These are phyloP conservation scores for Xylariaceae sp. DNA, from an alignment of 2,329 filamentous ascomycete species.

Conservation along the genomic window DNA sequence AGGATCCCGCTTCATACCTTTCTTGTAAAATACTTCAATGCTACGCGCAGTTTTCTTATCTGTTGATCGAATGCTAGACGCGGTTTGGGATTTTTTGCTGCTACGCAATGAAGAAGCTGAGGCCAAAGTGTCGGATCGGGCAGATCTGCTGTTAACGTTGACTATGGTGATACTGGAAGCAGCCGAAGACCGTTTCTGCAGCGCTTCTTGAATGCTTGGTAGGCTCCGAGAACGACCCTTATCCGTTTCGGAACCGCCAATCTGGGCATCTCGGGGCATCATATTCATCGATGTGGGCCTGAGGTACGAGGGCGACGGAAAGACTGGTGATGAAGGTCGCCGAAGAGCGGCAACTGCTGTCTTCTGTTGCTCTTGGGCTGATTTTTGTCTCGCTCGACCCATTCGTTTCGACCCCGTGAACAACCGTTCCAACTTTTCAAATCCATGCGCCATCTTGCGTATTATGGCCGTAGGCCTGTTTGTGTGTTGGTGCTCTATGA, in stretches of 20 bases:
- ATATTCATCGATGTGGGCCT: conserved; percentile 51
- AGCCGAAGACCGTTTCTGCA: conserved; percentile 24
- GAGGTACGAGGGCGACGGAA: conserved; percentile 42
- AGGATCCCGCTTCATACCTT: neutral
- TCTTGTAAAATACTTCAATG: neutral
- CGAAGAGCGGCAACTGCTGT: conserved; percentile 6
- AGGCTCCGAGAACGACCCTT: conserved; percentile 28
- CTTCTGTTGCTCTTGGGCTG: conserved; percentile 19
- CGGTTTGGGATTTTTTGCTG: conserved; percentile 4
- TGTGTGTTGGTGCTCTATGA: neutral
- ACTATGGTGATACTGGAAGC: conserved; percentile 22
- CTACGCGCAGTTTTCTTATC: conserved; percentile 11
- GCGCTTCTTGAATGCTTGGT: conserved; percentile 21
- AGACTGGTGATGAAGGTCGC: conserved; percentile 21
- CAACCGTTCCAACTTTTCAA: conserved; percentile 47
- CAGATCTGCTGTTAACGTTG: conserved; percentile 16
- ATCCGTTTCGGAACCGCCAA: conserved; percentile 30
- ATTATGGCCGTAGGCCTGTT: neutral
- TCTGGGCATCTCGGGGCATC: conserved; percentile 51
- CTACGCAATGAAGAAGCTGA: conserved; percentile 8
- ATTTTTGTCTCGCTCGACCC: conserved; percentile 27
- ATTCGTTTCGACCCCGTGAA: conserved; percentile 42
- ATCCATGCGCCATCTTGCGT: conserved; percentile 42
- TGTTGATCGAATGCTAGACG: conserved; percentile 25
- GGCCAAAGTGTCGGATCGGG: conserved; percentile 12